Conservation (phyloP, 2,329 filamentous ascomycete genomes). For the Neoascochyta sp. region DNA sequence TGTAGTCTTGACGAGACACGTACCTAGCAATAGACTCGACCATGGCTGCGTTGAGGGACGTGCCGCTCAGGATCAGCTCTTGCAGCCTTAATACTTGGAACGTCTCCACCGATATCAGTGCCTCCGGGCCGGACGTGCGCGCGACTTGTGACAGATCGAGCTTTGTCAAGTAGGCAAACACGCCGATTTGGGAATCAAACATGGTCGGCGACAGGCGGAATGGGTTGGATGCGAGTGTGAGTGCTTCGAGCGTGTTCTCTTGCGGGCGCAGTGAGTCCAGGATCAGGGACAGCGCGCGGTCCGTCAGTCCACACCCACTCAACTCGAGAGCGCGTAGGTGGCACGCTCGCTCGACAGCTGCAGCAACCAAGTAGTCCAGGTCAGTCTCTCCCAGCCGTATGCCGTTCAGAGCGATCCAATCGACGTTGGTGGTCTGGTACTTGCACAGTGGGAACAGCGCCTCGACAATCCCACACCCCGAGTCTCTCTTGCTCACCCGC, state of each 20-base stretch:
- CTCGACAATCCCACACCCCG: conserved; percentile 66
- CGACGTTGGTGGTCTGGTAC: conserved; percentile 63
- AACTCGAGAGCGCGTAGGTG: conserved; percentile 66
- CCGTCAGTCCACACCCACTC: conserved; percentile 59
- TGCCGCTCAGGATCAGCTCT: conserved; percentile 62
- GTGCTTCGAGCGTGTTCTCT: conserved; percentile 62
- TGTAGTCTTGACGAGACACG: conserved; percentile 1
- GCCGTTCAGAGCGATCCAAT: conserved; percentile 67
- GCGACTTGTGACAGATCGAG: conserved; percentile 64
- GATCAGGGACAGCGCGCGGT: conserved; percentile 58
- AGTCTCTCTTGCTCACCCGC: conserved; percentile 51
- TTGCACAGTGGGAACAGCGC: conserved; percentile 66
- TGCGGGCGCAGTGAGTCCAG: conserved; percentile 63
- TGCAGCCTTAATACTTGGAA: conserved; percentile 65
- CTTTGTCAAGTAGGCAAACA: conserved; percentile 63
- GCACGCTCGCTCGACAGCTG: conserved; percentile 62
- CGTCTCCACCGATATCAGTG: conserved; percentile 63
- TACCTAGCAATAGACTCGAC: conserved; percentile 58
- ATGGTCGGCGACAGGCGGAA: conserved; percentile 60
- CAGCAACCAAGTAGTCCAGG: conserved; percentile 63
- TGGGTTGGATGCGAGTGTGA: conserved; percentile 65
- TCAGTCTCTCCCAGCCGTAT: conserved; percentile 69
- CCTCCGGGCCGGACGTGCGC: conserved; percentile 59
- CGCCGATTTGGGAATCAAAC: conserved; percentile 64
- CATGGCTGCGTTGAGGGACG: conserved; percentile 58